Evolutionary conservation across 345 rosid species (phyloP).

Genomic region (Eutrema japonicum): DNA sequence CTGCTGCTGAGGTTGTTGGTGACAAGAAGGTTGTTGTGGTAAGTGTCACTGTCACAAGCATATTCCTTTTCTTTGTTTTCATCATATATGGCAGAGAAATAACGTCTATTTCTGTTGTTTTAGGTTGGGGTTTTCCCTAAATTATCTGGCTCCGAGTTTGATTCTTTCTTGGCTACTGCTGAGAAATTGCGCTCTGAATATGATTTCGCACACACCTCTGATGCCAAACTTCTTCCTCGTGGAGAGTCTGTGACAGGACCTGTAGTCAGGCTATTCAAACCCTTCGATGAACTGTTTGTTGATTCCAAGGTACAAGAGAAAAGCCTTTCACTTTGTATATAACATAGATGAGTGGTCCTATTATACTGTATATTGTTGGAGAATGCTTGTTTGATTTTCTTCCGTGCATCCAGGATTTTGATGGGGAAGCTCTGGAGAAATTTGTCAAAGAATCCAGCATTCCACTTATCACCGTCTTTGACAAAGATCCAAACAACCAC

Average conservation of each 20-base stretch:
- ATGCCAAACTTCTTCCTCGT: constrained; percentile 83
- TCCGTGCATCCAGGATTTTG: constrained; percentile 66
- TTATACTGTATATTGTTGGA: not conserved
- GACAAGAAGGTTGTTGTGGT: constrained; percentile 79
- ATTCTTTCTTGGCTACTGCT: constrained; percentile 67
- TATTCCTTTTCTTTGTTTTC: not conserved
- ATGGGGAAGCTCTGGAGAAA: constrained; percentile 73
- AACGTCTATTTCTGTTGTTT: constrained; percentile 30
- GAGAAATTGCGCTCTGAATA: constrained; percentile 86
- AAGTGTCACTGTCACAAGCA: constrained; percentile 40
- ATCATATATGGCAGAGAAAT: not conserved
- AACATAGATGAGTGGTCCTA: not conserved
- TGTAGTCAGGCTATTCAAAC: constrained; percentile 84
- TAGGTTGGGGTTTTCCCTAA: constrained; percentile 93
- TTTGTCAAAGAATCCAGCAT: constrained; percentile 79
- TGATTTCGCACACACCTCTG: constrained; percentile 80
- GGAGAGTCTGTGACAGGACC: constrained; percentile 90
- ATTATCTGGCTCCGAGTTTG: constrained; percentile 81
- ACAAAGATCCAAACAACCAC: constrained; percentile 78
- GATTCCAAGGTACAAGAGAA: constrained; percentile 69
- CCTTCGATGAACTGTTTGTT: constrained; percentile 84
- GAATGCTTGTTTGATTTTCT: constrained; percentile 21
- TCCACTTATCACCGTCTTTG: constrained; percentile 73
- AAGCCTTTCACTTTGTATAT: constrained; percentile 2
- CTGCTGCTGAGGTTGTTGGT: constrained; percentile 57